Evolutionary conservation across 1,284 basidiomycete species (phyloP).

Genomic region (Ceratobasidium sp.): DNA sequence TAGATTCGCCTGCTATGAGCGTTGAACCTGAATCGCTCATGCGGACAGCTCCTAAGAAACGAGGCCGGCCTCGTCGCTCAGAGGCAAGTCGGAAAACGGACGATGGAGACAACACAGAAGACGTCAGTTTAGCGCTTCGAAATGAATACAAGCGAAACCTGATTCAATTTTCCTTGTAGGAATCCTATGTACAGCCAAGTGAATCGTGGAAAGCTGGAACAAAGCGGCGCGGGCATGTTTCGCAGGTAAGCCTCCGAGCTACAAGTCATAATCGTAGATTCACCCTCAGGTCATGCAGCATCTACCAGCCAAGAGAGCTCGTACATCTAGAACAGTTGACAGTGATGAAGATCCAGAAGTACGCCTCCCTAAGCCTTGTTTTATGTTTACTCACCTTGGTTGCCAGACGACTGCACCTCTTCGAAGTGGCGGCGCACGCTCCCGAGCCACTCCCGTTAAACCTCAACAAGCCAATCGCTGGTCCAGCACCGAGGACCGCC

Average conservation of each 20-base stretch:
- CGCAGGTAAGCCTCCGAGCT: conserved; percentile 1
- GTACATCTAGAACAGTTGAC: conserved; percentile 16
- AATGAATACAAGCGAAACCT: not conserved
- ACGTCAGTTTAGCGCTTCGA: not conserved
- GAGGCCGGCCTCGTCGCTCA: conserved; percentile 30
- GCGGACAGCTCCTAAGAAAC: conserved; percentile 5
- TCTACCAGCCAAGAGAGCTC: conserved; percentile 22
- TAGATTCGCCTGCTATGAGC: conserved; percentile 31
- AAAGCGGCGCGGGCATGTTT: conserved; percentile 18
- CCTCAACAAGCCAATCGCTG: conserved; percentile 42
- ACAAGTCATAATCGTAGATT: too few relatives aligned
- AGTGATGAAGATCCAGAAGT: conserved; percentile 39
- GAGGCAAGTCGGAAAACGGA: conserved; percentile 33
- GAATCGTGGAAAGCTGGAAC: conserved; percentile 38
- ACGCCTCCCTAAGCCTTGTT: not conserved
- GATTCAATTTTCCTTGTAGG: not conserved
- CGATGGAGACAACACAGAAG: conserved; percentile 43
- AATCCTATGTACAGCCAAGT: conserved; percentile 37
- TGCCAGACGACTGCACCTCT: conserved; percentile 36
- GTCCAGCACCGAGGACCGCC: conserved; percentile 33
- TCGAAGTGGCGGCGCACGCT: conserved; percentile 38
- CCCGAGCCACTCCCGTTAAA: conserved; percentile 35
- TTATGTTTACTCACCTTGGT: not conserved
- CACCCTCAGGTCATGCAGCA: not conserved
- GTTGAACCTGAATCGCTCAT: conserved; percentile 14